Conservation (phyloP, 1,139 yeast genomes). For the Candida glucosophila region DNA sequence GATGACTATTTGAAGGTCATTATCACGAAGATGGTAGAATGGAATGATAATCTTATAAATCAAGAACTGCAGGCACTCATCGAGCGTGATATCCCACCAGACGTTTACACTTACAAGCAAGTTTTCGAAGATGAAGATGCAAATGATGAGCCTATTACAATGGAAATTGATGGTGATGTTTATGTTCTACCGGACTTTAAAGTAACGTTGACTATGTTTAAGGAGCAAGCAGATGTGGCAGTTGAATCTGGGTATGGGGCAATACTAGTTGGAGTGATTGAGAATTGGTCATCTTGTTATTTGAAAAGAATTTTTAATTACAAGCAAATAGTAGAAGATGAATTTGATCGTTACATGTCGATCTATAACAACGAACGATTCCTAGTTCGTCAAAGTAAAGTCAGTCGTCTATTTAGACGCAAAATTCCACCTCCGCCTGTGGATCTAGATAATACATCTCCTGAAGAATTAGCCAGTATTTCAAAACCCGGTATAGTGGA, state of each 20-base stretch:
- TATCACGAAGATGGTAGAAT: slow-evolving; percentile 66
- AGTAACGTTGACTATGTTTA: slow-evolving; percentile 62
- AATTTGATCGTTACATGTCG: slow-evolving; percentile 41
- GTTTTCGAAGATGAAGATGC: slow-evolving; percentile 34
- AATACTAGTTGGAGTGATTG: slow-evolving; percentile 75
- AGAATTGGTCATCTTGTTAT: slow-evolving; percentile 59
- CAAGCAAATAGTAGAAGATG: slow-evolving; percentile 48
- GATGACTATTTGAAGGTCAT: slow-evolving; percentile 70
- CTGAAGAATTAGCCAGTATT: slow-evolving; percentile 39
- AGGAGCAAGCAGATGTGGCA: slow-evolving; percentile 89
- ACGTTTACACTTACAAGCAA: slow-evolving; percentile 35
- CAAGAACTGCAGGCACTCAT: slow-evolving; percentile 59
- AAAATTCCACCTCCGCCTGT: slow-evolving; percentile 14
- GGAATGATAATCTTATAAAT: slow-evolving; percentile 61
- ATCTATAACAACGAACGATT: slow-evolving; percentile 33
- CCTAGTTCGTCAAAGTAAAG: slow-evolving; percentile 28
- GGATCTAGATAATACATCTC: slow-evolving; percentile 35
- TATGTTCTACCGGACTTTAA: slow-evolving; percentile 50
- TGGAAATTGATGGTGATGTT: slow-evolving; percentile 63
- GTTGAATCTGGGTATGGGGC: slow-evolving; percentile 81
- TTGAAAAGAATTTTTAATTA: slow-evolving; percentile 55
- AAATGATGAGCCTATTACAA: slow-evolving; percentile 48
- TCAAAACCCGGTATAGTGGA: slow-evolving; percentile 76
- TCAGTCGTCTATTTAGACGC: slow-evolving; percentile 40
- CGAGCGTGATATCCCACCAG: slow-evolving; percentile 65